Conservation (phyloP, 192 early-diverging fungal species). For the Mortierella claussenii region DNA sequence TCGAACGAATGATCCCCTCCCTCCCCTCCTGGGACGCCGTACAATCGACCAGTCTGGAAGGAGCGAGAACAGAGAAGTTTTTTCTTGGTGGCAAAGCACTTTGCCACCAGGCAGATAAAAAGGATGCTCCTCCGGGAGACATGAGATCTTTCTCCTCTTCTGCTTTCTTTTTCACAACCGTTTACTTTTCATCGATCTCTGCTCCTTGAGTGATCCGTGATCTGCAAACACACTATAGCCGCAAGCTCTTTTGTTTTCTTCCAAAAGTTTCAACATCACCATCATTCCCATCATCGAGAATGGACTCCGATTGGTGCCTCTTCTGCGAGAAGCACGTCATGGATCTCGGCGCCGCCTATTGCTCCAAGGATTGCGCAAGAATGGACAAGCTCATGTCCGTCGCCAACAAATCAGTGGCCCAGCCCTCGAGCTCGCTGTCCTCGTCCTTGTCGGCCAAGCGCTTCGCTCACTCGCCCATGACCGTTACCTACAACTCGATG, state of each 20-base stretch:
- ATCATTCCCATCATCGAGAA: slow-evolving; percentile 14
- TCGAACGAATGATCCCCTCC: background rate
- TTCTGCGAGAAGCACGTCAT: slow-evolving; percentile 55
- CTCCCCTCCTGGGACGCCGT: slow-evolving; percentile 2
- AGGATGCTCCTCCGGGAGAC: background rate
- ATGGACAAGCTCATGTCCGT: slow-evolving; percentile 52
- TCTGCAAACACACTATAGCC: too few species aligned
- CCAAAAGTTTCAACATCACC: background rate
- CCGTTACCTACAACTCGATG: slow-evolving; percentile 43
- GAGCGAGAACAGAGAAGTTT: background rate
- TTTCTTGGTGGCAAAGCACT: slow-evolving; percentile 6
- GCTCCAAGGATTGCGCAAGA: slow-evolving; percentile 47
- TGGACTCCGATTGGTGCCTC: slow-evolving; percentile 55
- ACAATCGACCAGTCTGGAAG: background rate
- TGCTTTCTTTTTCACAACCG: slow-evolving; percentile 29
- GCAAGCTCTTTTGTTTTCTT: background rate
- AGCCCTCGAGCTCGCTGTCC: slow-evolving; percentile 5
- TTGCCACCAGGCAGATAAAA: background rate
- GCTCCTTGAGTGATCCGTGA: slow-evolving; percentile 46
- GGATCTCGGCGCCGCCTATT: slow-evolving; percentile 50
- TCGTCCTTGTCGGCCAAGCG: slow-evolving; percentile 30
- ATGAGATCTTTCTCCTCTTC: slow-evolving; percentile 52
- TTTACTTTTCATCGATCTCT: slow-evolving; percentile 29
- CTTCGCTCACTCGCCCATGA: slow-evolving; percentile 39
- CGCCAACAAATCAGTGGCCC: slow-evolving; percentile 23